Evolutionary conservation across 2,329 filamentous ascomycete species (phyloP).

Genomic region (Bipolaris victoriae): DNA sequence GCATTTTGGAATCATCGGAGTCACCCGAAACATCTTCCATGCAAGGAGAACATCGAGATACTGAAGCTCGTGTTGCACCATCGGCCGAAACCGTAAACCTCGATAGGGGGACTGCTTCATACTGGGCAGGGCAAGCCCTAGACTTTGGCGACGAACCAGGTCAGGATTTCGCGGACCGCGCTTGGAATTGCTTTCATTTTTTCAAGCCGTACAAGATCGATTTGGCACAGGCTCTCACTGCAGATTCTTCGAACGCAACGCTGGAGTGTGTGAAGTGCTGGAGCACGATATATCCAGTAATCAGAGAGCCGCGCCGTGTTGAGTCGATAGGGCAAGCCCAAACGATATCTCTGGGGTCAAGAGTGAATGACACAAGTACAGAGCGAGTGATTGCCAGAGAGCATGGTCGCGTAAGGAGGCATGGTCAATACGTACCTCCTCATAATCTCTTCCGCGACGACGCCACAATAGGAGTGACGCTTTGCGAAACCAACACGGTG

Average conservation of each 20-base stretch:
- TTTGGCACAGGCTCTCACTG: conserved; percentile 20
- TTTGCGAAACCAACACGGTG: conserved; percentile 7
- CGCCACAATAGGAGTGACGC: conserved; percentile 14
- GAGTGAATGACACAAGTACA: conserved; percentile 1
- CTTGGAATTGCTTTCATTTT: conserved; percentile 36
- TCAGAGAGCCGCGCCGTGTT: conserved; percentile 16
- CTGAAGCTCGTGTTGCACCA: not conserved
- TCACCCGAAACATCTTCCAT: not conserved
- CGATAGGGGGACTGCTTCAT: conserved; percentile 36
- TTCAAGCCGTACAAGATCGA: conserved; percentile 27
- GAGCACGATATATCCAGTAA: conserved; percentile 31
- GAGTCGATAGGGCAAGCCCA: not conserved
- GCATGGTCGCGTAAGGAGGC: conserved; percentile 1
- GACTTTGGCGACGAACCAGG: conserved; percentile 49
- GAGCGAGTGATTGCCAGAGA: not conserved
- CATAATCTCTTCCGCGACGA: conserved; percentile 18
- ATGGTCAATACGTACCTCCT: conserved; percentile 12
- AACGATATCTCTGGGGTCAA: not conserved
- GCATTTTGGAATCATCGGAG: conserved; percentile 20
- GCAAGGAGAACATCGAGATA: not conserved
- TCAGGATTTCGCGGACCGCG: conserved; percentile 28
- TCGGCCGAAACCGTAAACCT: conserved; percentile 35
- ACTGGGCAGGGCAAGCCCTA: conserved; percentile 39
- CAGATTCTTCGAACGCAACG: conserved; percentile 1
- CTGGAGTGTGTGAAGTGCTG: conserved; percentile 45